Percentiles rank a stretch among this genome's conserved stretches.
Conservation (phyloP, 2,329 filamentous ascomycete species). For the Fonsecaea pugnacius region DNA sequence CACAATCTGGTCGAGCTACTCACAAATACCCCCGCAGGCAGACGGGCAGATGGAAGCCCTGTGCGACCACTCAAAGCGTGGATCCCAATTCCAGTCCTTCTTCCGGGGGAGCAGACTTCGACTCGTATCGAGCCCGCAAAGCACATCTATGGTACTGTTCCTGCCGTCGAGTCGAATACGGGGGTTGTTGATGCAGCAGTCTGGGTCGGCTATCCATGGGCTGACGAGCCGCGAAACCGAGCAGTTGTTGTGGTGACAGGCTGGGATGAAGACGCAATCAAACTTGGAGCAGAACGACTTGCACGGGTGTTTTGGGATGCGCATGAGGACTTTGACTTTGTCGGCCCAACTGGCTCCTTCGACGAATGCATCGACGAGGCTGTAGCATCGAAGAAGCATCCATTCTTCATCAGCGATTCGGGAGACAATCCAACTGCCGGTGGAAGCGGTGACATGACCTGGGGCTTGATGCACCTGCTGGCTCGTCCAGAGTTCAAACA, state of each 20-base stretch:
- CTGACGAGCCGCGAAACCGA: slow-evolving; percentile 17
- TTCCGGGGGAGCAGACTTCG: slow-evolving; percentile 18
- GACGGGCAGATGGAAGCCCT: neutral
- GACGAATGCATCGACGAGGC: slow-evolving; percentile 11
- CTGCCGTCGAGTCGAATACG: neutral
- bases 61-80: slow-evolving; percentile 4
- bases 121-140: slow-evolving; percentile 14
- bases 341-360: slow-evolving; percentile 10
- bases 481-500: slow-evolving; percentile 11
- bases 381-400: slow-evolving; percentile 10
- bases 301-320: slow-evolving; percentile 8
- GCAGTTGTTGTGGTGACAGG: slow-evolving; percentile 13
- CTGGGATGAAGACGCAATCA: neutral
- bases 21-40: neutral
- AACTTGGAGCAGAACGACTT: slow-evolving; percentile 5
- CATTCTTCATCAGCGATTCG: slow-evolving; percentile 17
- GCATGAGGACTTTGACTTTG: slow-evolving; percentile 15
- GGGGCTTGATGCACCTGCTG: slow-evolving; percentile 15
- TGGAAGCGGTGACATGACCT: slow-evolving; percentile 17
- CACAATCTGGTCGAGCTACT: slow-evolving; percentile 16
- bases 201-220: slow-evolving; percentile 17
- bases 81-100: slow-evolving; percentile 13
- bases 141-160: slow-evolving; percentile 11
- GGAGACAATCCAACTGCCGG: slow-evolving; percentile 16
- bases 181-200: slow-evolving; percentile 14